Base-by-base conservation (phyloP, 441 rosid genomes). In the Manihot esculenta region DNA sequence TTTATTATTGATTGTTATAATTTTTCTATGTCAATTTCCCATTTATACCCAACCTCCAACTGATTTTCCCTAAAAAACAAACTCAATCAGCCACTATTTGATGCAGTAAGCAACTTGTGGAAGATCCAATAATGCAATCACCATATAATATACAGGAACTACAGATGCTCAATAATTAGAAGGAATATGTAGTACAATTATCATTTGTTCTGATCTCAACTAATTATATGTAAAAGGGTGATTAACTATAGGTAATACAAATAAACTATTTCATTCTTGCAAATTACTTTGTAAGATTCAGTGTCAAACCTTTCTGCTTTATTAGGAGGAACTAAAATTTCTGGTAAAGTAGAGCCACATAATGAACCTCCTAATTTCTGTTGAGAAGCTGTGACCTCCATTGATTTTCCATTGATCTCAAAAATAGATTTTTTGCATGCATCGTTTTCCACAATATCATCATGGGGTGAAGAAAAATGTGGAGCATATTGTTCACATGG, bases 251-350 rank as follows among this genome's bases (percentile, higher is more conserved):
- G 27, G 64, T 47, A 59, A 27, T 30, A 63, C n/a, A 68, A 47
- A 72, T 2, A 24, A 49, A 67, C 48, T 21, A 75, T 69, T 47
- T 75, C 35, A 67, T 54, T 27, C 17, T 45, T 49, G 35, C 64
- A 66, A 63, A 70, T 56, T 68, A 65, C 66, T 61, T 38, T 65
- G 56, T 69, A 73, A 63, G 67, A 72, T 72, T 55, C 68, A 62
- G 61, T 67, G 69, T 66, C 88, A 56, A 73, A 90, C 99, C 98
- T 85, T 75, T 89, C 97, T 76, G 55, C 89, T 79, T 82, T 87
- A 67, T 53, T 58, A 0, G 71, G 58, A 60, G 80, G 62, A 80
- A 66, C 60, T 65, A 20, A 71, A 74, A 66, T 77, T 62, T 87
- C 93, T 58, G 76, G 65, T 18, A 74, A 42, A 64, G 33, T 77